These are phyloP conservation scores for Penicillium sclerotiorum DNA, from an alignment of 2,329 filamentous ascomycete genomes.

Conservation along the genomic window DNA sequence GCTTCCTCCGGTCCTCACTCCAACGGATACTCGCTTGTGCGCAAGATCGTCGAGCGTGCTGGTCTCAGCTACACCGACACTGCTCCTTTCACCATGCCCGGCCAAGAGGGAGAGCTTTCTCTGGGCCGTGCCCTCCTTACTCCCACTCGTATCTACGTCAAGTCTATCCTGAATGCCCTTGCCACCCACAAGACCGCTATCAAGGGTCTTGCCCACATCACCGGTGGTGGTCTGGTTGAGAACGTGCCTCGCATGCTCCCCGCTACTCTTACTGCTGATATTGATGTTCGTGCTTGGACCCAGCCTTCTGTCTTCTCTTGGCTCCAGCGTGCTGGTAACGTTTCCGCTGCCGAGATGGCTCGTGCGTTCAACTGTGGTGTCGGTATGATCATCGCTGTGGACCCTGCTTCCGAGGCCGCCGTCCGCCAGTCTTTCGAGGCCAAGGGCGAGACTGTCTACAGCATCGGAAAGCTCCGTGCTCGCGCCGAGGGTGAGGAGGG, in stretches of 20 bases:
- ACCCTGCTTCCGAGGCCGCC: constrained; percentile 31
- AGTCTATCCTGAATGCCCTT: constrained; percentile 71
- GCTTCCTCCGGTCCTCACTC: constrained; percentile 88
- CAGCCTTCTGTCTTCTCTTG: constrained; percentile 81
- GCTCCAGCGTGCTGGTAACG: constrained; percentile 73
- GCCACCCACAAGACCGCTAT: constrained; percentile 56
- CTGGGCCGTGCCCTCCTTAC: constrained; percentile 79
- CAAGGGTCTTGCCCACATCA: constrained; percentile 96
- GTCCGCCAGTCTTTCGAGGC: constrained; percentile 59
- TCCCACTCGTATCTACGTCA: constrained; percentile 93
- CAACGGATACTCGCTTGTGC: constrained; percentile 96
- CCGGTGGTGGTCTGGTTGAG: constrained; percentile 87
- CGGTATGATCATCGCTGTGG: constrained; percentile 89
- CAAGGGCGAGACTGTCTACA: constrained; percentile 74
- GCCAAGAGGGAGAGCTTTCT: constrained; percentile 62
- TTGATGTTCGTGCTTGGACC: constrained; percentile 76
- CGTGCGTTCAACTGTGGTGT: constrained; percentile 93
- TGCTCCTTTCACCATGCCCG: constrained; percentile 74
- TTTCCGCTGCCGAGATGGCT: constrained; percentile 78
- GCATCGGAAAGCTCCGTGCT: constrained; percentile 70
- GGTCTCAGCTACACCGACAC: constrained; percentile 70
- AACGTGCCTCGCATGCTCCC: constrained; percentile 96
- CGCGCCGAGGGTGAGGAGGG: constrained; percentile 57
- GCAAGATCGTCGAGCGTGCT: constrained; percentile 77
- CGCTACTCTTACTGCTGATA: constrained; percentile 71